Percentiles rank a stretch among this genome's conserved stretches.
Conservation (phyloP, 768 basidiomycete genomes). For the Mrakia gelida region DNA sequence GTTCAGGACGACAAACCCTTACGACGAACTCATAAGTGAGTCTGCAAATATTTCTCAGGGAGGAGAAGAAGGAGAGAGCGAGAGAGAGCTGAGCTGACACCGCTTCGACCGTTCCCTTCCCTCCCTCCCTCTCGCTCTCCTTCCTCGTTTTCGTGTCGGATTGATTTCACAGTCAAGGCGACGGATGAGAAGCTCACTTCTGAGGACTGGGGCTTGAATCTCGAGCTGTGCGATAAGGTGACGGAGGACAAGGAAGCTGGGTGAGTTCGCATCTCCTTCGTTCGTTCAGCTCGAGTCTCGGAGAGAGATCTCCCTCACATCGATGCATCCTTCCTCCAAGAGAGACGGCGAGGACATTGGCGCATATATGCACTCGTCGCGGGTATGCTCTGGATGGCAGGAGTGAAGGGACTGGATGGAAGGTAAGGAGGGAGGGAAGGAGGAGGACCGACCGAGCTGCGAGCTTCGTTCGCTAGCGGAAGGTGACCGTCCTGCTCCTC, state of each 20-base stretch:
- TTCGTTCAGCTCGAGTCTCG: neutral
- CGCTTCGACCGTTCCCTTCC: neutral
- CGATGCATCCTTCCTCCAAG: neutral
- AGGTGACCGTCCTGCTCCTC: neutral
- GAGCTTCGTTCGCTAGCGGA: neutral
- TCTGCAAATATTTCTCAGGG: slow-evolving; percentile 35
- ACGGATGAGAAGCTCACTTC: slow-evolving; percentile 95
- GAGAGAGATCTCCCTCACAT: neutral
- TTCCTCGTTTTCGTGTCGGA: neutral
- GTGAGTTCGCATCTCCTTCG: slow-evolving; percentile 49
- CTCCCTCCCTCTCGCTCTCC: slow-evolving; percentile 12
- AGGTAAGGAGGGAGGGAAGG: neutral
- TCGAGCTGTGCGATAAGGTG: slow-evolving; percentile 96
- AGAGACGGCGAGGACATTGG: neutral
- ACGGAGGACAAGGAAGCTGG: slow-evolving; percentile 79
- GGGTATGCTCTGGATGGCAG: too few species aligned
- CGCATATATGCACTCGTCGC: neutral
- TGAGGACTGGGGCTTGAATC: slow-evolving; percentile 92
- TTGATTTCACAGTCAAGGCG: slow-evolving; percentile 63
- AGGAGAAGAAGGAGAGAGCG: neutral
- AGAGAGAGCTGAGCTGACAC: slow-evolving; percentile 21
- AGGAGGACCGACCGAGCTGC: neutral
- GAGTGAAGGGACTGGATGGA: neutral
- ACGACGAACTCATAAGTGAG: slow-evolving; percentile 89
- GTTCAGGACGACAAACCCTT: slow-evolving; percentile 54